A percentile compares a stretch with the other conserved stretches of the same genome.
These are phyloP conservation scores for Suillus tomentosus DNA, from an alignment of 768 basidiomycete species.

Conservation along the genomic window DNA sequence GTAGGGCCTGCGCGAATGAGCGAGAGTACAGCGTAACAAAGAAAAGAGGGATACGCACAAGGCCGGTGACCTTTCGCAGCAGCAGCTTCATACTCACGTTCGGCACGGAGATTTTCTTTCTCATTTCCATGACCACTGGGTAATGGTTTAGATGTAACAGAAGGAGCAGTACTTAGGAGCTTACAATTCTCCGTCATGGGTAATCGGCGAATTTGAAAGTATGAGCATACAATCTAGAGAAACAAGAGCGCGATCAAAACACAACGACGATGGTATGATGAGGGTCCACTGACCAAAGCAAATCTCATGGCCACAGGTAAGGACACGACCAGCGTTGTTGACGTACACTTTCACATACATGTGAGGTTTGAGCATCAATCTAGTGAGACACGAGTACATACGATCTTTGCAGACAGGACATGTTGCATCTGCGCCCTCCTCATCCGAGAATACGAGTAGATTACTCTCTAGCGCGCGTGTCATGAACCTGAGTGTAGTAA, in stretches of 20 bases:
- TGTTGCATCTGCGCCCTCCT: slow-evolving; percentile 44
- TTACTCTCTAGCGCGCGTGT: slow-evolving; percentile 47
- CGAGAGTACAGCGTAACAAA: slow-evolving; percentile 1
- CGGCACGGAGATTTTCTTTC: slow-evolving; percentile 52
- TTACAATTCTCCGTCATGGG: slow-evolving; percentile 63
- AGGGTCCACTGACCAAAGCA: slow-evolving; percentile 50
- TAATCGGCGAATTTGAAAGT: slow-evolving; percentile 50
- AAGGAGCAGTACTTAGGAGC: slow-evolving; percentile 20
- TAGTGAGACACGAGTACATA: slow-evolving; percentile 29
- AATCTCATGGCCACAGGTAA: slow-evolving; percentile 67
- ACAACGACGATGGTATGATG: not conserved
- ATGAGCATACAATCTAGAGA: slow-evolving; percentile 56
- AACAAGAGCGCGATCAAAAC: not conserved
- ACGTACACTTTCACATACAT: slow-evolving; percentile 42
- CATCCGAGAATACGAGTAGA: slow-evolving; percentile 48
- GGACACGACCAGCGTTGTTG: slow-evolving; percentile 55
- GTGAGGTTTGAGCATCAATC: not conserved
- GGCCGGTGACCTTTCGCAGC: slow-evolving; percentile 59
- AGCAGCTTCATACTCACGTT: slow-evolving; percentile 59
- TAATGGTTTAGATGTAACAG: slow-evolving; percentile 7
- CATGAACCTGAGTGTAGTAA: slow-evolving; percentile 40
- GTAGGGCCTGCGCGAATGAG: slow-evolving; percentile 50
- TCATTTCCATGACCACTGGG: slow-evolving; percentile 57
- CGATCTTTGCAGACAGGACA: slow-evolving; percentile 74
- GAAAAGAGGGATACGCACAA: slow-evolving; percentile 40